Conservation (phyloP, 2,329 filamentous ascomycete genomes). For the Alternaria ethzedia region DNA sequence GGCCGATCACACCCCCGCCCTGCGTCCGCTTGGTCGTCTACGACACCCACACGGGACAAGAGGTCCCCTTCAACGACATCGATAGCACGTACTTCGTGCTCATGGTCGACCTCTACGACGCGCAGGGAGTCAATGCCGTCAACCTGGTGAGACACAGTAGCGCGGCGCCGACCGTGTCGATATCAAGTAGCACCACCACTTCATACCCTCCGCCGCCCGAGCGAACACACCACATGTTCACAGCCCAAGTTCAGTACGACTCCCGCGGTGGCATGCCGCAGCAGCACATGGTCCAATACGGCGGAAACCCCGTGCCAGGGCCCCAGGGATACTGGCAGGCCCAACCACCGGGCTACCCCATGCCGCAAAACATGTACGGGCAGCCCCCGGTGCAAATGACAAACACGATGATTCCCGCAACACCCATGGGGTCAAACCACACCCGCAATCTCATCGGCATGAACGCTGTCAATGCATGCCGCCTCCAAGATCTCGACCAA, state of each 20-base stretch:
- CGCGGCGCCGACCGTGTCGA: conserved; percentile 70
- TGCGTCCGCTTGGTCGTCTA: conserved; percentile 84
- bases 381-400: neutral
- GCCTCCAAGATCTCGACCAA: conserved; percentile 77
- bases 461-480: conserved; percentile 85
- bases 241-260: conserved; percentile 46
- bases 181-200: conserved; percentile 79
- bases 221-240: neutral
- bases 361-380: neutral
- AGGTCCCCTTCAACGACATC: conserved; percentile 79
- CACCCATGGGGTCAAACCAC: conserved; percentile 67
- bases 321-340: neutral
- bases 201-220: conserved; percentile 64
- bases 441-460: conserved; percentile 95
- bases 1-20: conserved; percentile 93
- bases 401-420: conserved; percentile 22
- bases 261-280: conserved; percentile 40
- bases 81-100: conserved; percentile 72
- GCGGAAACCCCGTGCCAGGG: neutral
- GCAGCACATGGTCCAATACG: neutral
- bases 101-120: conserved; percentile 72
- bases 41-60: conserved; percentile 75
- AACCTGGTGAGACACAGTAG: conserved; percentile 72
- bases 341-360: neutral
- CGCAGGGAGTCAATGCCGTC: conserved; percentile 66